Percentiles rank a stretch among this genome's conserved stretches.
Conservation (phyloP, 2,329 filamentous ascomycete species). For the Scopulariopsis brevicaulis region DNA sequence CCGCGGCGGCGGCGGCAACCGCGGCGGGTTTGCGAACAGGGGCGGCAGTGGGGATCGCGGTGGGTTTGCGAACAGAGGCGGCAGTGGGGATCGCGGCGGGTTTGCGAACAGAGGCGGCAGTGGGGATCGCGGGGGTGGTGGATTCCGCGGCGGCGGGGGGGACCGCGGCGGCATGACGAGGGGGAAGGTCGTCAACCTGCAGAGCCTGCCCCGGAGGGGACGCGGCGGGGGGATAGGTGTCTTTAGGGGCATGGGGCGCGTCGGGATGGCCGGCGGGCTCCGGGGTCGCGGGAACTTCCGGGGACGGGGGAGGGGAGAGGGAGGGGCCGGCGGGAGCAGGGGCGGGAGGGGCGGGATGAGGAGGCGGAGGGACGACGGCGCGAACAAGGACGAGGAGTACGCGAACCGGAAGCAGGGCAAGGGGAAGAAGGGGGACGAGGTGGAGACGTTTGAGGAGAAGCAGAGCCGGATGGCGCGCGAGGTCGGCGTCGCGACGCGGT, state of each 20-base stretch:
- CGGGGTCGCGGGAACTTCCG: conserved; percentile 5
- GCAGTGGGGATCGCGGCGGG: conserved; percentile 8
- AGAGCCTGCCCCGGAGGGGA: conserved; percentile 21
- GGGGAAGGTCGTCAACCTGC: conserved; percentile 25
- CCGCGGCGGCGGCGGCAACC: conserved; percentile 8
- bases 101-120: too few species aligned
- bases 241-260: conserved; percentile 10
- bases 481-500: conserved; percentile 3
- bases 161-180: conserved; percentile 10
- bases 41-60: too few species aligned
- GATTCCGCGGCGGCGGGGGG: too few species aligned
- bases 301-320: not conserved
- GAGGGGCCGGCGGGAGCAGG: conserved; percentile 12
- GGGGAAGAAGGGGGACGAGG: conserved; percentile 8
- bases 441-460: conserved; percentile 10
- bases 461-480: conserved; percentile 16
- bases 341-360: conserved; percentile 10
- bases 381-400: conserved; percentile 8
- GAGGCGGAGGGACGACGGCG: conserved; percentile 9
- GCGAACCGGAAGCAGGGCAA: conserved; percentile 4
- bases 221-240: conserved; percentile 6
- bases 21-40: too few species aligned
- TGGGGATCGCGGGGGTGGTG: too few species aligned
- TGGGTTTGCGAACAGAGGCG: too few species aligned
- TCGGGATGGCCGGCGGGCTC: conserved; percentile 7